These are phyloP conservation scores for Colletotrichum tamarilloi DNA, from an alignment of 2,329 filamentous ascomycete species.

Conservation along the genomic window DNA sequence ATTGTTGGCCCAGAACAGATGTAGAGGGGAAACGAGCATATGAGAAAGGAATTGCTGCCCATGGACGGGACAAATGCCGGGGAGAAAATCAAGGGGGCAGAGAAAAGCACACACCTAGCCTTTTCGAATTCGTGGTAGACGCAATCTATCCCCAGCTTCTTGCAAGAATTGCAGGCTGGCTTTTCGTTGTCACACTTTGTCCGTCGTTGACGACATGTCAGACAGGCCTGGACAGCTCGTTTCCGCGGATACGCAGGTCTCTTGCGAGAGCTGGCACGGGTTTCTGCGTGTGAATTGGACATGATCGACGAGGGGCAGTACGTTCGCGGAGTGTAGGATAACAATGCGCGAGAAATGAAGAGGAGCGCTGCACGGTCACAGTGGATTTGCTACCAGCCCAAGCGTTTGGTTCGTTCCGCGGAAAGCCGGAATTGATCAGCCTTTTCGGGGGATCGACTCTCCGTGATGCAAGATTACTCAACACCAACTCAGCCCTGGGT, in stretches of 20 bases:
- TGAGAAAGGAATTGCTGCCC: no score
- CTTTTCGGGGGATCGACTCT: no score
- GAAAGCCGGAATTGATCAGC: neutral
- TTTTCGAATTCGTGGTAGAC: constrained; percentile 20
- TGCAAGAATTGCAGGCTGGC: neutral
- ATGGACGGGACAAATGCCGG: no score
- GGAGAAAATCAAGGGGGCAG: no score
- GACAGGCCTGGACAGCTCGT: constrained; percentile 11
- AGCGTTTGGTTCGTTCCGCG: neutral
- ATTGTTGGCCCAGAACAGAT: neutral
- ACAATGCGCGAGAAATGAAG: neutral
- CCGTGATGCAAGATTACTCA: no score
- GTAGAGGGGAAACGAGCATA: no score
- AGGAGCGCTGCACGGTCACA: no score
- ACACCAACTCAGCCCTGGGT: neutral
- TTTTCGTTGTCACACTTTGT: constrained; percentile 15
- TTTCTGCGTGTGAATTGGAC: neutral
- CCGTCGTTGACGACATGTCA: constrained; percentile 11
- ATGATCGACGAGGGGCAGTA: neutral
- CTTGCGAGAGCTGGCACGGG: neutral
- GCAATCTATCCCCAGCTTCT: constrained; percentile 11
- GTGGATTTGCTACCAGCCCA: no score
- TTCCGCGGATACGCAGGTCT: constrained; percentile 15
- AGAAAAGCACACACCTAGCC: neutral
- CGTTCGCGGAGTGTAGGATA: neutral